A percentile compares a stretch with the other conserved stretches of the same genome.
Conservation (phyloP, 345 rosid species). For the Heritiera fomes region DNA sequence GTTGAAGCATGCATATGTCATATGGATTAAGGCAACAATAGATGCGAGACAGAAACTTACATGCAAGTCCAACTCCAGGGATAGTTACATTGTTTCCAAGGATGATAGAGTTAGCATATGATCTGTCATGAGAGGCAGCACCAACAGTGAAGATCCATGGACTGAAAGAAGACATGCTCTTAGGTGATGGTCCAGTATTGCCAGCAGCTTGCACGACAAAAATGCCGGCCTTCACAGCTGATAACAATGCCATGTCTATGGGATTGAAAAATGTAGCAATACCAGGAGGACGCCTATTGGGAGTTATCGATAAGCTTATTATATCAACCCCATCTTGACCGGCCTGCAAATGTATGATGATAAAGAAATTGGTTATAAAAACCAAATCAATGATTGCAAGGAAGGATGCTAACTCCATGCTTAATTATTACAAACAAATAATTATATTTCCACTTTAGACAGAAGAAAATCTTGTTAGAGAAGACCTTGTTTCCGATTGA, state of each 20-base stretch:
- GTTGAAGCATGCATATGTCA: not conserved
- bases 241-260: slow-evolving; percentile 90
- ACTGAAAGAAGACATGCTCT: slow-evolving; percentile 92
- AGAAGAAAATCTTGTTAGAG: slow-evolving; percentile 5
- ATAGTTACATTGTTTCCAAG: slow-evolving; percentile 86
- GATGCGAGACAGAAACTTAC: slow-evolving; percentile 49
- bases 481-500: not conserved
- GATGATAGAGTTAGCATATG: slow-evolving; percentile 61
- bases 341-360: slow-evolving; percentile 58
- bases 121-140: slow-evolving; percentile 88
- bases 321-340: slow-evolving; percentile 99
- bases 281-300: slow-evolving; percentile 93
- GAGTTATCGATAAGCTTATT: slow-evolving; percentile 88
- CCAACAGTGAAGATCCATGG: slow-evolving; percentile 98
- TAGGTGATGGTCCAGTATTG: slow-evolving; percentile 96
- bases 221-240: slow-evolving; percentile 88
- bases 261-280: slow-evolving; percentile 94
- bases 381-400: not conserved
- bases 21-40: not conserved
- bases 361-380: not conserved
- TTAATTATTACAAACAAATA: not conserved
- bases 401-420: not conserved
- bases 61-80: slow-evolving; percentile 86
- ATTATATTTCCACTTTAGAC: not conserved
- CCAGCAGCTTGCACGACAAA: slow-evolving; percentile 99